phyloP scores from a whole-genome alignment of 1,284 basidiomycete genomes.

The Moniliella sp. region DNA sequence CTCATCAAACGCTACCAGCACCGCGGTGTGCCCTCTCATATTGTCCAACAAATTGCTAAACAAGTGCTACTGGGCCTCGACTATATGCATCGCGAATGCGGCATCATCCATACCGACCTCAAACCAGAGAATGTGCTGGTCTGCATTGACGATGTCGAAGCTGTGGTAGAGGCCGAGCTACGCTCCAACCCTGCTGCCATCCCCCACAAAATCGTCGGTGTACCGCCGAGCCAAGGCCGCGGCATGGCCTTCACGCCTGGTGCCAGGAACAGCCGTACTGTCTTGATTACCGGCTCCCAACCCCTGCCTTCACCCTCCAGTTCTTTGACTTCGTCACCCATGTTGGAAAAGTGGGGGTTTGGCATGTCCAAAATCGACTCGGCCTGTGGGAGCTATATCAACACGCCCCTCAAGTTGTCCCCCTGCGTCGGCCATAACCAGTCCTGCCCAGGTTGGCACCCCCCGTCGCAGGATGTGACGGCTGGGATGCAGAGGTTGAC shows the following conservation, averaged over 20 bases:
- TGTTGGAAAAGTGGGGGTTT: conserved; percentile 75
- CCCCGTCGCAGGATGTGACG: conserved; percentile 39
- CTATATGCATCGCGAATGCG: conserved; percentile 89
- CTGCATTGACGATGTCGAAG: conserved; percentile 86
- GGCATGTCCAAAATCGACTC: conserved; percentile 52
- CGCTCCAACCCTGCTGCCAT: conserved; percentile 43
- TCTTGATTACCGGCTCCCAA: conserved; percentile 78
- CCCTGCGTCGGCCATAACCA: conserved; percentile 11
- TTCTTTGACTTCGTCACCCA: conserved; percentile 52
- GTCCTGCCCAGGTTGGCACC: background rate
- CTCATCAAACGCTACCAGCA: conserved; percentile 89
- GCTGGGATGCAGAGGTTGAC: conserved; percentile 47
- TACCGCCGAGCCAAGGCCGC: conserved; percentile 76
- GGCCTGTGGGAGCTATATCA: conserved; percentile 8
- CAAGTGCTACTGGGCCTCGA: conserved; percentile 84
- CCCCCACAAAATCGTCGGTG: conserved; percentile 70
- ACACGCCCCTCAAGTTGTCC: conserved; percentile 12
- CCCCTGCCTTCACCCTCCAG: conserved; percentile 60
- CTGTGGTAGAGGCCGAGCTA: conserved; percentile 69
- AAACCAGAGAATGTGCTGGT: conserved; percentile 97
- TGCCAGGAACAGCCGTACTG: conserved; percentile 53
- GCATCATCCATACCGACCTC: conserved; percentile 61
- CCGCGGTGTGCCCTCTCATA: conserved; percentile 75
- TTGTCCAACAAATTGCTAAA: conserved; percentile 90
- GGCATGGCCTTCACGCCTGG: conserved; percentile 93